Base-by-base conservation (phyloP, 345 rosid genomes). In the Linum lewisii region DNA sequence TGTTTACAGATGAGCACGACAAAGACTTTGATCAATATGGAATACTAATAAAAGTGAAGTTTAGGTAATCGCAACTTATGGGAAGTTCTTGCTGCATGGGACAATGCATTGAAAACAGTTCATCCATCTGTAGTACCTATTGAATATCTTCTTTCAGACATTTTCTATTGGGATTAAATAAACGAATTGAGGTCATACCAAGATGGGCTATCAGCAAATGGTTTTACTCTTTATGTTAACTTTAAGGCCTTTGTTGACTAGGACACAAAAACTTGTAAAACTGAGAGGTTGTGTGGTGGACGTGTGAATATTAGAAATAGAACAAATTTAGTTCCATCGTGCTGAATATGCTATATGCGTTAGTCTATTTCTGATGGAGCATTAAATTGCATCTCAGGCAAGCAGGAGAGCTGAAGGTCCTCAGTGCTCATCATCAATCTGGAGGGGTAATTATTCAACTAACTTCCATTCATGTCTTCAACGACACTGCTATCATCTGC, bases 371-470 rank as follows among this genome's bases (percentile, higher is more conserved):
- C 54, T 29, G 45, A 64, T 38, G 63, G 62, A 64, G 67, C 62
- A 59, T 67, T 16, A 42, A 34, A 7, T 59, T 60, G 34, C 22
- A 60, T 42, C 24, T 58, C 72, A 86, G 98, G 78, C 88, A 84
- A 77, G 51, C 90, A 14, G 95, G 87, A 60, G 78, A 83, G 58
- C 96, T 92, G 68, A 87, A 86, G 76, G 95, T 84, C 73, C 85
- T 92, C 36, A 88, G 98, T 64, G 90, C 96, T 42, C 93, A 88
- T 62, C 98, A 92, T 76, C 96, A 92, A 52, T 92, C 97, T 61
- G 98, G 97, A 79, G 97, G 97, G 90, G 94, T 83, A 82, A 57
- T 24, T 9, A 19, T 20, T 36, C 54, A 56, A 54, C 26, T 49
- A 7, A 36, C 26, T 49, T 51, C 22, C 11, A 25, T 24, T 58